Conservation (phyloP, 2,329 filamentous ascomycete species). For the Scedosporium boydii region DNA sequence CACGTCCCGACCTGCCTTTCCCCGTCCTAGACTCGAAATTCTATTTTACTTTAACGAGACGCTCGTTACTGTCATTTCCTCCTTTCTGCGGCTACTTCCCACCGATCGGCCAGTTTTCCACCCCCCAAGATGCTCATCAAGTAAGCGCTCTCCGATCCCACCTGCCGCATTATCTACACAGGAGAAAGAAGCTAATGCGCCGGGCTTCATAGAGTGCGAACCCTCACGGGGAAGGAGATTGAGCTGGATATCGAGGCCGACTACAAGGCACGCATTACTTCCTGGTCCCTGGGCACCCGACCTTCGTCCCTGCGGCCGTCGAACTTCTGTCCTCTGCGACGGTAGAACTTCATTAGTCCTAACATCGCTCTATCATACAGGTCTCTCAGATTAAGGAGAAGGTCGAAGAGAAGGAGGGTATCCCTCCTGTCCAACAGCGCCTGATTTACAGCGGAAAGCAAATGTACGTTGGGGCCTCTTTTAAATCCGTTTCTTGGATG, state of each 20-base stretch:
- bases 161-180: neutral
- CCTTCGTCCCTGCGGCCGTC: neutral
- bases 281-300: neutral
- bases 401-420: conserved; percentile 98
- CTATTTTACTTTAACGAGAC: neutral
- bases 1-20: too few relatives aligned
- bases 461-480: conserved; percentile 54
- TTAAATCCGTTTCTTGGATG: neutral
- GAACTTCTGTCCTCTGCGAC: neutral
- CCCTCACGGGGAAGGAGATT: conserved; percentile 96
- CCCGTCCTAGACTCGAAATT: neutral
- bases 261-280: conserved; percentile 64
- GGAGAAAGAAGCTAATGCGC: neutral
- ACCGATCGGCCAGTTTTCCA: neutral
- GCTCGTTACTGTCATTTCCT: neutral
- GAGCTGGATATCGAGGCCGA: conserved; percentile 93
- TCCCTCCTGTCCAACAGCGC: conserved; percentile 91
- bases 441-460: conserved; percentile 97
- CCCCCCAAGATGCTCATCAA: conserved; percentile 37
- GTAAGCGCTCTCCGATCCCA: conserved; percentile 18
- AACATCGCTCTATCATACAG: conserved; percentile 31
- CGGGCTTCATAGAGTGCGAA: conserved; percentile 66
- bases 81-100: neutral
- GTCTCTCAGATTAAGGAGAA: conserved; percentile 96
- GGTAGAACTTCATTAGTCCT: neutral